Evolutionary conservation across 441 rosid genomes (phyloP).

Genomic region (Eruca vesicaria): DNA sequence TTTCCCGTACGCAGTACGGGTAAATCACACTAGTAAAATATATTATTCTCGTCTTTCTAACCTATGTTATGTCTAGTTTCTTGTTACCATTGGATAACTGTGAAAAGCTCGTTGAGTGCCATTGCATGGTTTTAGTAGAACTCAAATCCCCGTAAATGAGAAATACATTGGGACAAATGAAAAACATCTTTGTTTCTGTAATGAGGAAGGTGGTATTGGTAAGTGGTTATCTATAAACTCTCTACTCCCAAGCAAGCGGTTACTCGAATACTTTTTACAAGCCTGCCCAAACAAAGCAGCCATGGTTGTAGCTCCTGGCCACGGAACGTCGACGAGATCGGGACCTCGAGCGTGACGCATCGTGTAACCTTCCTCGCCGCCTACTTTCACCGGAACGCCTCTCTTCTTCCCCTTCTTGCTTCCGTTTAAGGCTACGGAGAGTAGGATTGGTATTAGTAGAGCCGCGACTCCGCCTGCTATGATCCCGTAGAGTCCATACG

Average conservation of each 20-base stretch:
- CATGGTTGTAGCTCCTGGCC: slow-evolving; percentile 79
- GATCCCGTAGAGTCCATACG: slow-evolving; percentile 54
- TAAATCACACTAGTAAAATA: too few species aligned
- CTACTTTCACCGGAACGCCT: slow-evolving; percentile 62
- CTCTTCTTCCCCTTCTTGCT: slow-evolving; percentile 68
- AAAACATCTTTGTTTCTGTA: too few species aligned
- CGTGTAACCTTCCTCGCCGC: slow-evolving; percentile 79
- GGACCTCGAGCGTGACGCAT: slow-evolving; percentile 49
- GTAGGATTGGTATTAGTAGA: slow-evolving; percentile 49
- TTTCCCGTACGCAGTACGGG: too few species aligned
- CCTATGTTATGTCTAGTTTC: too few species aligned
- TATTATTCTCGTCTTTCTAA: background rate
- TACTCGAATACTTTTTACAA: slow-evolving; percentile 55
- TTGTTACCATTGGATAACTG: background rate
- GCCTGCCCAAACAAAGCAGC: slow-evolving; percentile 81
- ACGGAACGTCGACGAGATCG: slow-evolving; percentile 68
- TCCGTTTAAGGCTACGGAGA: slow-evolving; percentile 44
- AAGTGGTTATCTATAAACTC: slow-evolving; percentile 58
- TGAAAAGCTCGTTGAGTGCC: background rate
- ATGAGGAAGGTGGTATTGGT: background rate
- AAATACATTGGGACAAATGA: background rate
- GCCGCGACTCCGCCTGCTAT: slow-evolving; percentile 53
- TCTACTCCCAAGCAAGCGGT: slow-evolving; percentile 68
- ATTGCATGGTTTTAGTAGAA: background rate
- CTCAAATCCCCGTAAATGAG: background rate